Conservation (phyloP, 192 early-diverging fungal genomes). For the Allomyces arbusculus region DNA sequence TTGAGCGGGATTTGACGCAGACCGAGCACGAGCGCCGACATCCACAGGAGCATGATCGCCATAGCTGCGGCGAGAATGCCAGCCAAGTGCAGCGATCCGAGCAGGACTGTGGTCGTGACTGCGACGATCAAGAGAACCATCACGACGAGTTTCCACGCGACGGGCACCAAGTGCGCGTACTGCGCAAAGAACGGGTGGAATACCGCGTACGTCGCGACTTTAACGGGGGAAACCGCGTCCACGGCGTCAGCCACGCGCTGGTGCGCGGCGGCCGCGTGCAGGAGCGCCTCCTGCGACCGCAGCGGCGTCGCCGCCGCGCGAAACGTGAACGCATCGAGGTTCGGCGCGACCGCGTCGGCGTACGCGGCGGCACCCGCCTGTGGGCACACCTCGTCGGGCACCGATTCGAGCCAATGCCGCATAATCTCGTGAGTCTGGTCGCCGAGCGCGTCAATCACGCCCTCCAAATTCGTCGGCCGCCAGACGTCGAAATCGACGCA, state of each 20-base stretch:
- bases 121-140: slow-evolving; percentile 31
- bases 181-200: slow-evolving; percentile 52
- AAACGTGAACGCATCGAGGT: slow-evolving; percentile 34
- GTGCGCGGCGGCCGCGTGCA: slow-evolving; percentile 28
- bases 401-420: slow-evolving; percentile 24
- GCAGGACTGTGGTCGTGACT: slow-evolving; percentile 21
- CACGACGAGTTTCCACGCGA: slow-evolving; percentile 24
- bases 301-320: slow-evolving; percentile 38
- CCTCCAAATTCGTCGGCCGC: no score
- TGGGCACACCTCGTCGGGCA: slow-evolving; percentile 31
- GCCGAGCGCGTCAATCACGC: no score
- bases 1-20: slow-evolving; percentile 35
- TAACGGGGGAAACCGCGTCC: slow-evolving; percentile 13
- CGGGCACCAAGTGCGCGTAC: slow-evolving; percentile 27
- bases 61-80: slow-evolving; percentile 28
- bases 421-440: slow-evolving; percentile 1
- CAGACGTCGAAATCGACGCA: background rate
- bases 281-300: slow-evolving; percentile 31
- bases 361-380: slow-evolving; percentile 42
- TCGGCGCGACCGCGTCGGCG: slow-evolving; percentile 29
- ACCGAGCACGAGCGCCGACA: slow-evolving; percentile 33
- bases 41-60: slow-evolving; percentile 34
- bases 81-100: slow-evolving; percentile 23
- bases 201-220: slow-evolving; percentile 38
- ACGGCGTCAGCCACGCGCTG: slow-evolving; percentile 33